Percentiles rank a stretch among this genome's conserved stretches.
Conservation (phyloP, 2,329 filamentous ascomycete genomes). For the Cordyceps cicadae region DNA sequence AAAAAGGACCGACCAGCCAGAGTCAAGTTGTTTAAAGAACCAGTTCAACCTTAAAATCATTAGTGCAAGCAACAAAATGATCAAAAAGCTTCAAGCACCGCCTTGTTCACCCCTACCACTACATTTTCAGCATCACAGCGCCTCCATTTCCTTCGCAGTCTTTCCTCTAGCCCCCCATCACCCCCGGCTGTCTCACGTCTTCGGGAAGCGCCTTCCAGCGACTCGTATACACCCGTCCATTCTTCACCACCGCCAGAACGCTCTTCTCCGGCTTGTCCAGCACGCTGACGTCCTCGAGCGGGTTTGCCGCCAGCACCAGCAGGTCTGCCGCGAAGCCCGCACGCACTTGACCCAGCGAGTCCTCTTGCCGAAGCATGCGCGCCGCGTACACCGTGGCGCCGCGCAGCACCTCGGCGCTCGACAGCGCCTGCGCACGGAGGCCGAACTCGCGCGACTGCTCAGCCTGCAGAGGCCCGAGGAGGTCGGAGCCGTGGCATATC, state of each 20-base stretch:
- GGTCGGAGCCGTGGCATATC: conserved; percentile 45
- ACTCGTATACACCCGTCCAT: conserved; percentile 34
- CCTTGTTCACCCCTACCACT: too few relatives aligned
- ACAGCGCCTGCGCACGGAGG: conserved; percentile 19
- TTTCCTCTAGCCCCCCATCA: too few relatives aligned
- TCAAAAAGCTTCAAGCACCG: too few relatives aligned
- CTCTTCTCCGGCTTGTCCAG: conserved; percentile 39
- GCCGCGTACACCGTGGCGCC: conserved; percentile 39
- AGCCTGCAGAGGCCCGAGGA: conserved; percentile 23
- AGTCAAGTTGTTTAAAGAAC: too few relatives aligned
- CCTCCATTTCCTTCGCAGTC: not conserved
- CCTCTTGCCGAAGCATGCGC: conserved; percentile 36
- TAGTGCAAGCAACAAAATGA: too few relatives aligned
- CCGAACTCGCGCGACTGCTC: conserved; percentile 27
- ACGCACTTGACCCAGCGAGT: conserved; percentile 40
- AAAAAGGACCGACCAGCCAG: too few relatives aligned
- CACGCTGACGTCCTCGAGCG: conserved; percentile 45
- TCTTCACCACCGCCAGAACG: conserved; percentile 45
- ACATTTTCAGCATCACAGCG: not conserved
- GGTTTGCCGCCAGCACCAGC: conserved; percentile 42
- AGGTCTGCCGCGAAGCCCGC: conserved; percentile 45
- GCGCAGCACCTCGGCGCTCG: conserved; percentile 19
- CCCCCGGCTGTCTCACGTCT: not conserved
- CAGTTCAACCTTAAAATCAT: too few relatives aligned
- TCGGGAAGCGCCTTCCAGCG: conserved; percentile 19